A percentile compares a stretch with the other conserved stretches of the same genome.
These are phyloP conservation scores for Isoetes taiwanensis DNA, from an alignment of 75 land plant genomes.

Conservation along the genomic window DNA sequence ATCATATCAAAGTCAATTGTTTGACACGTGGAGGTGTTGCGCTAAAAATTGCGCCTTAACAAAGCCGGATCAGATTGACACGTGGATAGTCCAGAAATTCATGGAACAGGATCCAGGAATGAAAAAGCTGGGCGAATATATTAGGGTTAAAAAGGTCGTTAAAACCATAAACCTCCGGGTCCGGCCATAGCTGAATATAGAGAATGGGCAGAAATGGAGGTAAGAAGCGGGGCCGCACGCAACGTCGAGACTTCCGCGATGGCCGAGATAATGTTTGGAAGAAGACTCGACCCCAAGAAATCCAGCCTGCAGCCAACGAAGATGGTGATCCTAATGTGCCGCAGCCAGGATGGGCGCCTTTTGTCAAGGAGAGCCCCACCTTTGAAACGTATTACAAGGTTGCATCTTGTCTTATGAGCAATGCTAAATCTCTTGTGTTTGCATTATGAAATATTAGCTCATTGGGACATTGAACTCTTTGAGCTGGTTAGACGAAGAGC, in stretches of 20 bases:
- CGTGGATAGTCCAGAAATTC: too few relatives aligned
- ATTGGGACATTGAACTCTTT: neutral
- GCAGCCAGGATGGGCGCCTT: conserved; percentile 45
- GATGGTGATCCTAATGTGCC: neutral
- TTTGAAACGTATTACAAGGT: conserved; percentile 91
- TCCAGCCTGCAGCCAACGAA: conserved; percentile 2
- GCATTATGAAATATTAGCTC: neutral
- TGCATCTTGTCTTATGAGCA: neutral
- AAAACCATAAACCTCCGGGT: too few relatives aligned
- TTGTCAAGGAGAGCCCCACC: conserved; percentile 47
- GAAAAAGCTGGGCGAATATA: too few relatives aligned
- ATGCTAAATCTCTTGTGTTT: neutral
- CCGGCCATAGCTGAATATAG: too few relatives aligned
- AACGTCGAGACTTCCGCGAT: conserved; percentile 67
- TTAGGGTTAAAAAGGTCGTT: too few relatives aligned
- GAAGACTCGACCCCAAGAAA: conserved; percentile 19
- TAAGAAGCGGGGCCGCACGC: conserved; percentile 72
- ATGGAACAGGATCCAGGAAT: too few relatives aligned
- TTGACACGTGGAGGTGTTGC: too few relatives aligned
- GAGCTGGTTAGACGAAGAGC: neutral
- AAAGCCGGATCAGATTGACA: too few relatives aligned
- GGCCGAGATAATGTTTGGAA: conserved; percentile 86
- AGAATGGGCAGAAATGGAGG: conserved; percentile 33
- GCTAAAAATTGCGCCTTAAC: too few relatives aligned
- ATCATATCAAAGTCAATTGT: too few relatives aligned